phyloP scores from a whole-genome alignment of 148 eudicot species.

The Rhododendron kiyosumense region DNA sequence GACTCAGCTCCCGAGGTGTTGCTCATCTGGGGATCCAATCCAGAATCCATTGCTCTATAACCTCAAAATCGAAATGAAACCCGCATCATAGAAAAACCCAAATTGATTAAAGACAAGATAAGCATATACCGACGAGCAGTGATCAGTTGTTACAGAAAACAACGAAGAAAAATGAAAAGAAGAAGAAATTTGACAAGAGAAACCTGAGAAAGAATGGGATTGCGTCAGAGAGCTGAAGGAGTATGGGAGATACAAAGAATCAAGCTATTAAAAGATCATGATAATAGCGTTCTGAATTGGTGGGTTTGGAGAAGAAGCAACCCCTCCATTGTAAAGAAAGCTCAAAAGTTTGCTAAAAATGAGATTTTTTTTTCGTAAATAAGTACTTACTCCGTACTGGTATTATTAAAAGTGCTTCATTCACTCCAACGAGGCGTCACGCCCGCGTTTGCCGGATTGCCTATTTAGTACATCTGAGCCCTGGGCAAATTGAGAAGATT shows the following conservation, averaged over 20 bases:
- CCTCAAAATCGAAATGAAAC: background rate
- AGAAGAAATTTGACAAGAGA: background rate
- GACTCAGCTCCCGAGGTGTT: background rate
- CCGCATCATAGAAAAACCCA: background rate
- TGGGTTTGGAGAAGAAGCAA: background rate
- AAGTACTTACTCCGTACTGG: no score
- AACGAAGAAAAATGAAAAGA: background rate
- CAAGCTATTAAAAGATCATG: background rate
- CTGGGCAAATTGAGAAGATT: no score
- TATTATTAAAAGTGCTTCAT: no score
- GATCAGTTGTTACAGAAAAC: background rate
- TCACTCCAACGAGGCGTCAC: no score
- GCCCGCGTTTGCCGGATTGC: no score
- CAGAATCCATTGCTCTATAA: background rate
- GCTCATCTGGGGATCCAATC: constrained; percentile 1
- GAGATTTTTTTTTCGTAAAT: no score
- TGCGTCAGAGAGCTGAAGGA: background rate
- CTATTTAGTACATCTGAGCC: fast-evolving
- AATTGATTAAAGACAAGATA: background rate
- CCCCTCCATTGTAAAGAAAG: background rate
- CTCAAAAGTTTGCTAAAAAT: no score
- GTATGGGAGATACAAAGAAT: background rate
- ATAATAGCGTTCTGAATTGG: background rate
- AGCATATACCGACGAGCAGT: background rate
- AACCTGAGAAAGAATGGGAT: background rate